A percentile compares a stretch with the other conserved stretches of the same genome.
Conservation (phyloP, 306 rosid species). For the Pterocarpus santalinus region DNA sequence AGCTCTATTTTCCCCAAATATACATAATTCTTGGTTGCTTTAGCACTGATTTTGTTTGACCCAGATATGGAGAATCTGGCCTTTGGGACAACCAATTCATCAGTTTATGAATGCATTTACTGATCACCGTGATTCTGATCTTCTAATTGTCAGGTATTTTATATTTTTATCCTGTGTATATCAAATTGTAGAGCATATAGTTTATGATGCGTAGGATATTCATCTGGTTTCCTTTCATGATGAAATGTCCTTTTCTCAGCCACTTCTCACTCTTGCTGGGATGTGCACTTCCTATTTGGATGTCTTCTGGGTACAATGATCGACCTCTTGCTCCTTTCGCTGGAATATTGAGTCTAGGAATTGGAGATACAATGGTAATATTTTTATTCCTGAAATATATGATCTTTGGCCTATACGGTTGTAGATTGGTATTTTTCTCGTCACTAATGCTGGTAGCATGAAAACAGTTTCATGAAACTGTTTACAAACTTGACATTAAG, state of each 20-base stretch:
- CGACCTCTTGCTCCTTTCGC: constrained; percentile 95
- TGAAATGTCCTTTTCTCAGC: constrained; percentile 57
- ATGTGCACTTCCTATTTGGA: constrained; percentile 95
- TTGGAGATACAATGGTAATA: constrained; percentile 94
- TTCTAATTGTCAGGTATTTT: constrained; percentile 86
- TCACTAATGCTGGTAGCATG: background rate
- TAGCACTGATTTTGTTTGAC: constrained; percentile 44
- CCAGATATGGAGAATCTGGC: constrained; percentile 97
- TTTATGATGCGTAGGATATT: constrained; percentile 41
- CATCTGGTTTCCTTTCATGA: constrained; percentile 28
- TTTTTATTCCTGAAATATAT: background rate
- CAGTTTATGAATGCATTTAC: constrained; percentile 98
- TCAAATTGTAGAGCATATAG: constrained; percentile 22
- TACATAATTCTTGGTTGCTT: constrained; percentile 28
- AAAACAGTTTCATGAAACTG: background rate
- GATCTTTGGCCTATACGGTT: background rate
- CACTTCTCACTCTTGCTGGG: constrained; percentile 95
- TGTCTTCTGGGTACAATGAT: constrained; percentile 88
- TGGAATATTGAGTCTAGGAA: constrained; percentile 92
- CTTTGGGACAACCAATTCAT: constrained; percentile 78
- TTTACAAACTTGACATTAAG: background rate
- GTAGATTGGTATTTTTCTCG: background rate
- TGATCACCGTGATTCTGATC: constrained; percentile 91
- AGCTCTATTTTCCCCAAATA: background rate
- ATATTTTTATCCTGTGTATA: constrained; percentile 5